Evolutionary conservation across 345 rosid genomes (phyloP).

Genomic region (Raphanus raphanistrum): DNA sequence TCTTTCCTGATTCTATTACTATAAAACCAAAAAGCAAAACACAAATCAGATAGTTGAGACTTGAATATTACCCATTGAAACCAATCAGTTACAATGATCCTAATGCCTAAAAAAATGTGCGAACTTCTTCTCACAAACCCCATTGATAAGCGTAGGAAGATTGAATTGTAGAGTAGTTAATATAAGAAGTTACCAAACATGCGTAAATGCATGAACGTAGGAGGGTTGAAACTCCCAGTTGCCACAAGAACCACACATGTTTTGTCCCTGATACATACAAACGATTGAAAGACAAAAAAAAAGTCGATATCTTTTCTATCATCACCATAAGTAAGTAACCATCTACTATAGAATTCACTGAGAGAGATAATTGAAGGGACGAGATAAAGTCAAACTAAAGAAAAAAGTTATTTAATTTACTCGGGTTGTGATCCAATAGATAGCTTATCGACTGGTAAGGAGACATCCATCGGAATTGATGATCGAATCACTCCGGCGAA

Average conservation of each 20-base stretch:
- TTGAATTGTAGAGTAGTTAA: background rate
- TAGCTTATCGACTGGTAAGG: conserved; percentile 63
- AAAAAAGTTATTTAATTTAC: conserved; percentile 33
- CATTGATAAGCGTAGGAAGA: background rate
- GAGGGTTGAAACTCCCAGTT: conserved; percentile 96
- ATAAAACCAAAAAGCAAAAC: background rate
- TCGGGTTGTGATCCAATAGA: conserved; percentile 38
- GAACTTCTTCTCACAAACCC: background rate
- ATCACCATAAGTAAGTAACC: background rate
- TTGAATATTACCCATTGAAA: background rate
- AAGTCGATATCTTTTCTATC: background rate
- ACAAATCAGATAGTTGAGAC: conserved; percentile 5
- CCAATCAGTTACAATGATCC: conserved; percentile 10
- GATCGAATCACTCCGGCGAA: conserved; percentile 26
- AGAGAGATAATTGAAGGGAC: background rate
- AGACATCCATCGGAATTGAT: conserved; percentile 49
- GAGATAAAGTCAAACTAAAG: background rate
- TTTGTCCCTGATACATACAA: conserved; percentile 42
- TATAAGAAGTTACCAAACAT: conserved; percentile 63
- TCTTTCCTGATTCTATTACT: background rate
- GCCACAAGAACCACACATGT: conserved; percentile 68
- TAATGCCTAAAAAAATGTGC: background rate
- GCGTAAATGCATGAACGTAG: conserved; percentile 92
- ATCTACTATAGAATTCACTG: background rate
- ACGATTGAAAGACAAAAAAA: background rate